phyloP scores from a whole-genome alignment of 192 early-diverging fungal species.

The Backusella morwellensis region DNA sequence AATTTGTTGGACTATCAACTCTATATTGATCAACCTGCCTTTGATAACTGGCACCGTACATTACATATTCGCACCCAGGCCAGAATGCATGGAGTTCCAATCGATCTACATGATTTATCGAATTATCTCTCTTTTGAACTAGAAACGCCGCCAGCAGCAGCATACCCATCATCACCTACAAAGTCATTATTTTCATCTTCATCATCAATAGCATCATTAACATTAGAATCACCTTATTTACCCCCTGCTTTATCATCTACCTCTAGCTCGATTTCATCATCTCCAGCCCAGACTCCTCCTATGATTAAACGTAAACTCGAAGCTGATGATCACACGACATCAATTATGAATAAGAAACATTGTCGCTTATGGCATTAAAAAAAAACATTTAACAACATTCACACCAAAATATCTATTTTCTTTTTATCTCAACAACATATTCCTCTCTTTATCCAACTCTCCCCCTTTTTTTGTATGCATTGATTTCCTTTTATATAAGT shows the following conservation, averaged over 20 bases:
- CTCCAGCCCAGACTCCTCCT: conserved; percentile 25
- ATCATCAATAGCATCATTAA: not conserved
- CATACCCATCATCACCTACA: not conserved
- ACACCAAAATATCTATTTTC: not conserved
- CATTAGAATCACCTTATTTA: not conserved
- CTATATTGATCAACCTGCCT: conserved; percentile 48
- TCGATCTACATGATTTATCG: not conserved
- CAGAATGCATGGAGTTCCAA: not conserved
- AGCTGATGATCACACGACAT: conserved; percentile 2
- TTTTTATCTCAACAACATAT: not conserved
- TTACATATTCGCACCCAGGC: conserved; percentile 23
- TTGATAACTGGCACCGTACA: conserved; percentile 36
- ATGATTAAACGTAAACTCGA: conserved; percentile 4
- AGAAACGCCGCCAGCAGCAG: not conserved
- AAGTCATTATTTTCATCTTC: not conserved
- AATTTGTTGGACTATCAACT: conserved; percentile 79
- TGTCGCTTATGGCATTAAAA: conserved; percentile 12
- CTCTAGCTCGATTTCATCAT: conserved; percentile 20
- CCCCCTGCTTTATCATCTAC: conserved; percentile 11
- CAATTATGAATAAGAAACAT: conserved; percentile 6
- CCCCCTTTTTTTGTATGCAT: not conserved
- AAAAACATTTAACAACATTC: conserved; percentile 4
- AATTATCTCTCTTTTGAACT: not conserved
- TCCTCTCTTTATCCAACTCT: not conserved
- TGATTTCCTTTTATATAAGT: not conserved